phyloP scores from a whole-genome alignment of 768 basidiomycete species.

The Exidia glandulosa region DNA sequence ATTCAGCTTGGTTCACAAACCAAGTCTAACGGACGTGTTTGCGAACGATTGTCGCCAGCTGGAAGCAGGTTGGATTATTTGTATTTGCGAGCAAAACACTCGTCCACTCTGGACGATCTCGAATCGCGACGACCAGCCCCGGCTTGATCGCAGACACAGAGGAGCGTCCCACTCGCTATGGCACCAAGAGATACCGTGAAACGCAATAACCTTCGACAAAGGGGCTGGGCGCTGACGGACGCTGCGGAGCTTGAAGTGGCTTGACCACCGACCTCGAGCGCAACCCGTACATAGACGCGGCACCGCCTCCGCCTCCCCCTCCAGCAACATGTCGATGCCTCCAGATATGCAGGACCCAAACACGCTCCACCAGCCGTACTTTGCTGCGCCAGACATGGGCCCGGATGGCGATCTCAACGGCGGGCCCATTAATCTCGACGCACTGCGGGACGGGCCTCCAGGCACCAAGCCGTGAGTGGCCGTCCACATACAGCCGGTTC shows the following conservation, averaged over 20 bases:
- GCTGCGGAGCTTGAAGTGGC: neutral
- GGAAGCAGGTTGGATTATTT: too few relatives aligned
- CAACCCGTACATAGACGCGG: neutral
- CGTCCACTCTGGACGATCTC: too few relatives aligned
- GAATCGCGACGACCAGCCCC: too few relatives aligned
- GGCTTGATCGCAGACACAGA: too few relatives aligned
- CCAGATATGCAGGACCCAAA: neutral
- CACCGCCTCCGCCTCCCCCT: neutral
- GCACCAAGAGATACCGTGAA: too few relatives aligned
- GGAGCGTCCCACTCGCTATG: too few relatives aligned
- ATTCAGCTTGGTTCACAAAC: too few relatives aligned
- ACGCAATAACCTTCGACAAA: too few relatives aligned
- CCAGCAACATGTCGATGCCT: neutral
- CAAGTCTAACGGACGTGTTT: too few relatives aligned
- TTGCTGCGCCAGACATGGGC: neutral
- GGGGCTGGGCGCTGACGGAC: neutral
- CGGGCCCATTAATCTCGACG: constrained; percentile 78
- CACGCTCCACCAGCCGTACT: neutral
- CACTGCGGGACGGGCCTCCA: constrained; percentile 75
- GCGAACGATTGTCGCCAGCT: too few relatives aligned
- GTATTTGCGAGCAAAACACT: too few relatives aligned
- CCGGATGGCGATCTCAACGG: constrained; percentile 21
- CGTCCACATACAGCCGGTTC: neutral
- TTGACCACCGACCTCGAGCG: neutral
- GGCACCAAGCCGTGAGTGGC: constrained; percentile 55